A percentile compares a stretch with the other conserved stretches of the same genome.
phyloP scores from a whole-genome alignment of 1,284 basidiomycete genomes.

The Austroboletus niveus region DNA sequence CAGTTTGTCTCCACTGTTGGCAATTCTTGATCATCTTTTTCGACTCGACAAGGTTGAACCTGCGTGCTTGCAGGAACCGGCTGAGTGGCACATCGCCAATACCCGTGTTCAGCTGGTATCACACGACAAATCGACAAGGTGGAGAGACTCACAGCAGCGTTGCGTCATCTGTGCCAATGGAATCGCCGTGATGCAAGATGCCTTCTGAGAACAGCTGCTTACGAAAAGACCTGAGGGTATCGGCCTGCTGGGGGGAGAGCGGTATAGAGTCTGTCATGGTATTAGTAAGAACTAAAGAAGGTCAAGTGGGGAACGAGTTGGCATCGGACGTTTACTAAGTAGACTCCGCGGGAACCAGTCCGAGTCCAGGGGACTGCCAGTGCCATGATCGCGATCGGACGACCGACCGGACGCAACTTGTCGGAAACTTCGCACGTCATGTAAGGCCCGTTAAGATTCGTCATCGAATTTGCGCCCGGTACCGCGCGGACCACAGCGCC shows the following conservation, averaged over 20 bases:
- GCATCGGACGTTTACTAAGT: neutral
- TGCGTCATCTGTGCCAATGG: conserved; percentile 63
- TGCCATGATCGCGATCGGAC: neutral
- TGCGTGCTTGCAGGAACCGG: conserved; percentile 66
- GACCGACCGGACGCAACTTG: neutral
- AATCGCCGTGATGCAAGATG: conserved; percentile 56
- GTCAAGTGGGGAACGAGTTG: neutral
- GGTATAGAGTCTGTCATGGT: conserved; percentile 1
- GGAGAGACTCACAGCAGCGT: conserved; percentile 50
- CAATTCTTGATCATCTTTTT: conserved; percentile 60
- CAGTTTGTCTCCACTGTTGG: conserved; percentile 57
- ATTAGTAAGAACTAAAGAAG: conserved; percentile 15
- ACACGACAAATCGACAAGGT: neutral
- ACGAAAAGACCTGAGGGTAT: conserved; percentile 40
- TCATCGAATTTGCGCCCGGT: neutral
- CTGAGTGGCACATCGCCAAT: conserved; percentile 34
- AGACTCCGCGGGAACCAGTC: neutral
- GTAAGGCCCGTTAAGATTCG: neutral
- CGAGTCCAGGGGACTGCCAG: neutral
- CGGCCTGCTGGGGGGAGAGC: conserved; percentile 21
- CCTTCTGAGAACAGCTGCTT: conserved; percentile 48
- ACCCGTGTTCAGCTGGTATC: neutral
- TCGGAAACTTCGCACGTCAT: neutral
- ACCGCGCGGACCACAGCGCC: no score
- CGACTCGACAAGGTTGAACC: conserved; percentile 52